Evolutionary conservation across 768 basidiomycete species (phyloP).

Genomic region (Hemileccinum rubropunctum): DNA sequence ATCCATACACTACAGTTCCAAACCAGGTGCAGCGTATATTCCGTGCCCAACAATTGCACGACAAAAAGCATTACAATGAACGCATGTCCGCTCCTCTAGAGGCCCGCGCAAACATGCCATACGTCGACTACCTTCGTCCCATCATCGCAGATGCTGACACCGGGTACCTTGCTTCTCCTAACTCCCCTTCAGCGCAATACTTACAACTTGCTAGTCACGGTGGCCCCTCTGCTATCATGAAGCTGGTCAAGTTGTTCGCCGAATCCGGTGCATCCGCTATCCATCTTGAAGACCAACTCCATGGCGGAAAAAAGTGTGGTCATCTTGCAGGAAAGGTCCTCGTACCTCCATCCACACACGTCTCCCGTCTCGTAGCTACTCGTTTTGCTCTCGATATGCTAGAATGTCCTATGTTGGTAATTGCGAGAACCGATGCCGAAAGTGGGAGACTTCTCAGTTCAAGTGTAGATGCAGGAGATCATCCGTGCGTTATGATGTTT

Average conservation of each 20-base stretch:
- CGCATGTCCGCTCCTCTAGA: slow-evolving; percentile 64
- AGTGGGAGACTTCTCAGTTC: slow-evolving; percentile 81
- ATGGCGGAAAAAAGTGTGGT: slow-evolving; percentile 95
- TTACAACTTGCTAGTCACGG: slow-evolving; percentile 62
- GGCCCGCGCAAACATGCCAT: slow-evolving; percentile 66
- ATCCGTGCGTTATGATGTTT: slow-evolving; percentile 41
- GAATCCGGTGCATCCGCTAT: slow-evolving; percentile 91
- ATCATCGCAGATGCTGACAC: slow-evolving; percentile 96
- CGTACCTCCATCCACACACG: slow-evolving; percentile 85
- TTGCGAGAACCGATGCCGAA: slow-evolving; percentile 92
- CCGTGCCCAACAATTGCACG: slow-evolving; percentile 89
- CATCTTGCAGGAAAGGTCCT: slow-evolving; percentile 91
- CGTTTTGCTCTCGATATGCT: slow-evolving; percentile 91
- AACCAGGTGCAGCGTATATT: slow-evolving; percentile 92
- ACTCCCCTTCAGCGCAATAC: not conserved
- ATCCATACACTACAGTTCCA: slow-evolving; percentile 94
- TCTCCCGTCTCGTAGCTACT: slow-evolving; percentile 79
- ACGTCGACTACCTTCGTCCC: slow-evolving; percentile 85
- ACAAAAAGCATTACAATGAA: slow-evolving; percentile 91
- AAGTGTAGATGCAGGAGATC: slow-evolving; percentile 79
- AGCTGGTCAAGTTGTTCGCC: slow-evolving; percentile 91
- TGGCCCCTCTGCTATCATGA: slow-evolving; percentile 91
- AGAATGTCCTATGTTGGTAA: slow-evolving; percentile 82
- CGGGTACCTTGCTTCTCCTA: slow-evolving; percentile 50
- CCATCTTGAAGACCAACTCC: slow-evolving; percentile 91